A percentile compares a stretch with the other conserved stretches of the same genome.
Conservation (phyloP, 345 rosid genomes). For the Hibiscus syriacus region DNA sequence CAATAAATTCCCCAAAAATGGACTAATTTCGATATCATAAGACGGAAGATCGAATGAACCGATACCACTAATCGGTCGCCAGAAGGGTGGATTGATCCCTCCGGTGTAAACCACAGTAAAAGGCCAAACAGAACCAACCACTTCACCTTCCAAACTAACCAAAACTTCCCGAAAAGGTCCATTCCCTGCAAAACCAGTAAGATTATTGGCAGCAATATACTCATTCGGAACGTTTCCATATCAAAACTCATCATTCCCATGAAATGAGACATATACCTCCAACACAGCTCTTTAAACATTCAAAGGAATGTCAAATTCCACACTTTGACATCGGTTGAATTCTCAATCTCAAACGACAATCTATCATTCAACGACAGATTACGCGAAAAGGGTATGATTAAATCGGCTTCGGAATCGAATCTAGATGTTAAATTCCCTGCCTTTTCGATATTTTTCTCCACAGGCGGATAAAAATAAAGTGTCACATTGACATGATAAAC, state of each 20-base stretch:
- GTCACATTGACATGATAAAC: conserved; percentile 64
- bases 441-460: conserved; percentile 7
- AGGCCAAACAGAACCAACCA: conserved; percentile 78
- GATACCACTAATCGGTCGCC: conserved; percentile 76
- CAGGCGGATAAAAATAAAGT: conserved; percentile 58
- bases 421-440: conserved; percentile 17
- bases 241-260: conserved; percentile 92
- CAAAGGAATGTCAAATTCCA: conserved; percentile 55
- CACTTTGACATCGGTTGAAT: conserved; percentile 25
- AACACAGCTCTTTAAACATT: conserved; percentile 82
- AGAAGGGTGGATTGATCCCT: conserved; percentile 71
- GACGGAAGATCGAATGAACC: conserved; percentile 83
- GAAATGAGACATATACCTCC: conserved; percentile 89
- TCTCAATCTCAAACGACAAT: conserved; percentile 73
- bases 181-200: conserved; percentile 45
- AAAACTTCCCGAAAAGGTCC: conserved; percentile 92
- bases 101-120: conserved; percentile 87
- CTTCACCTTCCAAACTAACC: conserved; percentile 56
- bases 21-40: conserved; percentile 77
- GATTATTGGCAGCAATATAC: conserved; percentile 50
- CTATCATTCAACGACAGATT: conserved; percentile 62
- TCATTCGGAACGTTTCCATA: conserved; percentile 62
- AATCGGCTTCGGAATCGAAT: conserved; percentile 41
- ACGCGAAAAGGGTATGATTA: conserved; percentile 72
- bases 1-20: conserved; percentile 46